phyloP scores from a whole-genome alignment of 805 yeast species.

The Clavispora fructus region DNA sequence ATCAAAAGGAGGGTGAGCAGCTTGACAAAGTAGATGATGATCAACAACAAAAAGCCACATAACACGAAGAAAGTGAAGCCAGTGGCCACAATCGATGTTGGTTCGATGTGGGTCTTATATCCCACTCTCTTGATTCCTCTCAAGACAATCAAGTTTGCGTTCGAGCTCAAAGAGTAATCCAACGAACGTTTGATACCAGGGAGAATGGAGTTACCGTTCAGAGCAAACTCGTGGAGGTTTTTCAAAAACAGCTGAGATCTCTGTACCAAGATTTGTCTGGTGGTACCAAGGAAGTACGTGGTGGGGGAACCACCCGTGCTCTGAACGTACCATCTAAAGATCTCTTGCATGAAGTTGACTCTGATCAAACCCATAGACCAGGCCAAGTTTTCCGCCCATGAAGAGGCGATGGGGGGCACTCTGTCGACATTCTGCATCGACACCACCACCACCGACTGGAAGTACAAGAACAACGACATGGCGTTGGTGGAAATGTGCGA shows the following conservation, averaged over 20 bases:
- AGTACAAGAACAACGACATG: slow-evolving; percentile 75
- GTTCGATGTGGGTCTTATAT: slow-evolving; percentile 70
- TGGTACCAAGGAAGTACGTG: slow-evolving; percentile 54
- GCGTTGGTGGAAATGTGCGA: slow-evolving; percentile 86
- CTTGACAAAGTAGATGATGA: slow-evolving; percentile 51
- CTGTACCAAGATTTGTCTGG: slow-evolving; percentile 71
- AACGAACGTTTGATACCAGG: slow-evolving; percentile 22
- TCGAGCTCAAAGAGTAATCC: slow-evolving; percentile 44
- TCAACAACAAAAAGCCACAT: slow-evolving; percentile 68
- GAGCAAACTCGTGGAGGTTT: slow-evolving; percentile 18
- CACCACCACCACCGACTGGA: slow-evolving; percentile 82
- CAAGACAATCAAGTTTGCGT: slow-evolving; percentile 54
- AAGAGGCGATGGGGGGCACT: slow-evolving; percentile 86
- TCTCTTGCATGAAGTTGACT: slow-evolving; percentile 74
- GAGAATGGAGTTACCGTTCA: slow-evolving; percentile 5
- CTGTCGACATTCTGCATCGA: slow-evolving; percentile 80
- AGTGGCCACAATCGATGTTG: slow-evolving; percentile 76
- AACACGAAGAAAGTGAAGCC: slow-evolving; percentile 83
- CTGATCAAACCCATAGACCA: slow-evolving; percentile 94
- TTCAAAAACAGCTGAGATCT: slow-evolving; percentile 41
- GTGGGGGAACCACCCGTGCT: slow-evolving; percentile 87
- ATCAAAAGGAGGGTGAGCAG: slow-evolving; percentile 44
- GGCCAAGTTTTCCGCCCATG: slow-evolving; percentile 88
- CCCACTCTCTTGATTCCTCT: slow-evolving; percentile 88
- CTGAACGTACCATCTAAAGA: slow-evolving; percentile 80